A percentile compares a stretch with the other conserved stretches of the same genome.
Conservation (phyloP, 177 flowering plant species). For the Tripterygium wilfordii region DNA sequence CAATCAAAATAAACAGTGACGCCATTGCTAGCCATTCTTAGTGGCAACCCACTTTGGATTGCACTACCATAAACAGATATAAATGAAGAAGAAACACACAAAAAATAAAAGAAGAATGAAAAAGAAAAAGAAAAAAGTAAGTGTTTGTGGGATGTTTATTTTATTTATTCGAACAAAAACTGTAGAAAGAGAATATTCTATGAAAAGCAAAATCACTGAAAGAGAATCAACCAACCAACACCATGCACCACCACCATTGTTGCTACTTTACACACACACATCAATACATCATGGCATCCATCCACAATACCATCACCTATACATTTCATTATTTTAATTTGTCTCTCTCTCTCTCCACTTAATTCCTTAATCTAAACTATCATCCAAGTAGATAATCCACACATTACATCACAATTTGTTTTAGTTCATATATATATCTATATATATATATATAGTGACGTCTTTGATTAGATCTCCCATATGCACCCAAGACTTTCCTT, state of each 20-base stretch:
- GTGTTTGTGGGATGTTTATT: constrained; percentile 16
- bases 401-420: too few species aligned
- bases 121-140: constrained; percentile 13
- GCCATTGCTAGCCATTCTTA: constrained; percentile 12
- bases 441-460: too few species aligned
- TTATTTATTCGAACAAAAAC: constrained; percentile 3
- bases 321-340: constrained; percentile 4
- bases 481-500: too few species aligned
- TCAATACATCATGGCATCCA: constrained; percentile 2
- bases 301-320: too few species aligned
- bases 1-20: neutral
- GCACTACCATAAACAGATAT: too few species aligned
- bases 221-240: constrained; percentile 17
- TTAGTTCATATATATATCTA: too few species aligned
- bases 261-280: constrained; percentile 7
- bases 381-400: too few species aligned
- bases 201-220: constrained; percentile 15
- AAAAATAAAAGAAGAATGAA: constrained; percentile 19
- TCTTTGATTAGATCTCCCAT: too few species aligned
- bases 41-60: constrained; percentile 22
- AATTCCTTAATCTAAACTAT: too few species aligned
- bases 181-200: constrained; percentile 13
- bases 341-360: too few species aligned
- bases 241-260: constrained; percentile 6
- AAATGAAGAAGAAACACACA: too few species aligned